phyloP scores from a whole-genome alignment of 78 protist genomes.

The Dictyostelium intermedium region DNA sequence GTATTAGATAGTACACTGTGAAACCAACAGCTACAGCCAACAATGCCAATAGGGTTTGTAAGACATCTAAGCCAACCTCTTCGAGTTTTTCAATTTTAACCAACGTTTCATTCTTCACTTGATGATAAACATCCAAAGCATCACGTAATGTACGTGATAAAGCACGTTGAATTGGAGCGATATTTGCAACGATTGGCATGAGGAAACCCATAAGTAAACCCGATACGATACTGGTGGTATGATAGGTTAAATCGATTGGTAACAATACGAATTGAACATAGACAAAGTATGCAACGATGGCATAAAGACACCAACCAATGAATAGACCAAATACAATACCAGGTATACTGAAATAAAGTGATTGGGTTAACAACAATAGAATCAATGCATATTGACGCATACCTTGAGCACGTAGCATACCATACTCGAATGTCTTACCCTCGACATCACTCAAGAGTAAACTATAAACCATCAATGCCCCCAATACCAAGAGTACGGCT shows the following conservation, averaged over 20 bases:
- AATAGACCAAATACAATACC: slow-evolving; percentile 83
- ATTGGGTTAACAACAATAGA: slow-evolving; percentile 58
- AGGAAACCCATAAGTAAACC: slow-evolving; percentile 64
- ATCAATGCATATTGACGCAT: slow-evolving; percentile 76
- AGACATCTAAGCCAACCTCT: slow-evolving; percentile 86
- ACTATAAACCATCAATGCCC: slow-evolving; percentile 90
- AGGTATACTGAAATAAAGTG: slow-evolving; percentile 87
- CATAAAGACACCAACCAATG: slow-evolving; percentile 73
- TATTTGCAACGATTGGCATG: slow-evolving; percentile 75
- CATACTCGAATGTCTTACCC: slow-evolving; percentile 94
- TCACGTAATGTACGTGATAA: slow-evolving; percentile 87
- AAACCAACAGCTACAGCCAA: slow-evolving; percentile 85
- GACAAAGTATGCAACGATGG: slow-evolving; percentile 61
- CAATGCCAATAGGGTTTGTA: slow-evolving; percentile 43
- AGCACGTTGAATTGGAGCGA: slow-evolving; percentile 85
- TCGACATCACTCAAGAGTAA: slow-evolving; percentile 90
- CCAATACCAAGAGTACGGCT: slow-evolving; percentile 81
- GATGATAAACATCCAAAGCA: slow-evolving; percentile 92
- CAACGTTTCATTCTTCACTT: slow-evolving; percentile 77
- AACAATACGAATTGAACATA: slow-evolving; percentile 69
- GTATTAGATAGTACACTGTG: slow-evolving; percentile 89
- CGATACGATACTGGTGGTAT: slow-evolving; percentile 42
- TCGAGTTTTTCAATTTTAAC: slow-evolving; percentile 86
- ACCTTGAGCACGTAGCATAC: slow-evolving; percentile 95
- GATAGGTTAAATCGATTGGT: slow-evolving; percentile 57